A percentile compares a stretch with the other conserved stretches of the same genome.
Conservation (phyloP, 805 yeast genomes). For the Metschnikowia bowlesiae region DNA sequence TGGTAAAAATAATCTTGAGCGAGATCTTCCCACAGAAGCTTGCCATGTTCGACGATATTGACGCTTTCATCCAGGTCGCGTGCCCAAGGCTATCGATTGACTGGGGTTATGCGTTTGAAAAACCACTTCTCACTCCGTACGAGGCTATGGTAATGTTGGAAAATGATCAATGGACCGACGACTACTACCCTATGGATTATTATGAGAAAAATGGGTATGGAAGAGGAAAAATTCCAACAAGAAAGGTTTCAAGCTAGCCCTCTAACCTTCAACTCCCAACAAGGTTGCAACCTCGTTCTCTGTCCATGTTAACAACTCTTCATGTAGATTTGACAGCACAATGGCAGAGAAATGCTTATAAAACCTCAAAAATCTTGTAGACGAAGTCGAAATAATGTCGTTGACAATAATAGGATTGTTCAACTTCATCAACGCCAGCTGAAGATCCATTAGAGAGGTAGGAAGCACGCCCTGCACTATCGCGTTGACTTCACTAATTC, state of each 20-base stretch:
- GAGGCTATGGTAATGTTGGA: slow-evolving; percentile 89
- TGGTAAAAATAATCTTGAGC: slow-evolving; percentile 77
- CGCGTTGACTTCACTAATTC: slow-evolving; percentile 40
- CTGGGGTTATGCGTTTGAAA: slow-evolving; percentile 97
- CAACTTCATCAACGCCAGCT: slow-evolving; percentile 52
- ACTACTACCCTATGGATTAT: slow-evolving; percentile 92
- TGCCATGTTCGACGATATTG: slow-evolving; percentile 88
- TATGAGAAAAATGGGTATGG: slow-evolving; percentile 89
- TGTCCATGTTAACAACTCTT: slow-evolving; percentile 46
- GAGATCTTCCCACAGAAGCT: slow-evolving; percentile 92
- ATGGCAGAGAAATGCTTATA: slow-evolving; percentile 38
- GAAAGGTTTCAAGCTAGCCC: not conserved
- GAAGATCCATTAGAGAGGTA: slow-evolving; percentile 55
- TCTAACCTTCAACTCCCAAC: slow-evolving; percentile 52
- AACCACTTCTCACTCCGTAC: slow-evolving; percentile 90
- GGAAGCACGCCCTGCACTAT: slow-evolving; percentile 53
- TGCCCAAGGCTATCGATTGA: slow-evolving; percentile 95
- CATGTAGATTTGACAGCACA: slow-evolving; percentile 32
- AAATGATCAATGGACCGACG: slow-evolving; percentile 61
- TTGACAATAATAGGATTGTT: slow-evolving; percentile 61
- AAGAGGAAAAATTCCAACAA: slow-evolving; percentile 65
- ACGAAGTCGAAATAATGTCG: slow-evolving; percentile 49
- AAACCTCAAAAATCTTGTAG: slow-evolving; percentile 46
- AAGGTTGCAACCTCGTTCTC: slow-evolving; percentile 60
- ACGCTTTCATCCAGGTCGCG: slow-evolving; percentile 95